phyloP scores from a whole-genome alignment of 805 yeast species.

The Wickerhamomyces strasburgensis region DNA sequence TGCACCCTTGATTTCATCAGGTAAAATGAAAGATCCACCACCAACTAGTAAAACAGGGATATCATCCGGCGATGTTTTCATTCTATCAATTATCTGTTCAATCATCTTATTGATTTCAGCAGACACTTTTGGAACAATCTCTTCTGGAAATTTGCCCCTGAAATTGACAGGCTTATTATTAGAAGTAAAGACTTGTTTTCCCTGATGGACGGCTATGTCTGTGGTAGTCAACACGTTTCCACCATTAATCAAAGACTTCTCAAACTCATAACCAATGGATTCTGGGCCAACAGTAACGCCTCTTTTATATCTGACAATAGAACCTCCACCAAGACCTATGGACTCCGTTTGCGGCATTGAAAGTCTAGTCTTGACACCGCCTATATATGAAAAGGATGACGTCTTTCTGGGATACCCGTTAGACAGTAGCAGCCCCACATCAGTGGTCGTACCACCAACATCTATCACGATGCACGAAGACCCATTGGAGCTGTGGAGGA shows the following conservation, averaged over 20 bases:
- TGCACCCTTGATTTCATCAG: slow-evolving; percentile 35
- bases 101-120: slow-evolving; percentile 5
- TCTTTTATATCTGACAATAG: slow-evolving; percentile 32
- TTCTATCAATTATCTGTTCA: slow-evolving; percentile 38
- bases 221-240: slow-evolving; percentile 38
- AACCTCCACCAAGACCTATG: slow-evolving; percentile 49
- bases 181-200: slow-evolving; percentile 16
- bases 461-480: slow-evolving; percentile 36
- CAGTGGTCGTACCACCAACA: slow-evolving; percentile 49
- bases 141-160: slow-evolving; percentile 18
- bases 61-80: slow-evolving; percentile 39
- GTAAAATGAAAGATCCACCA: slow-evolving; percentile 46
- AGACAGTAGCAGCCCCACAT: slow-evolving; percentile 40
- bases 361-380: slow-evolving; percentile 44
- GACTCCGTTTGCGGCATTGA: slow-evolving; percentile 49
- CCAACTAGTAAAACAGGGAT: slow-evolving; percentile 43
- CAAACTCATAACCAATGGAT: slow-evolving; percentile 40
- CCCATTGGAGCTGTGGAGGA: slow-evolving; percentile 27
- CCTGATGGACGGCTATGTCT: slow-evolving; percentile 29
- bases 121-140: slow-evolving; percentile 15
- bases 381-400: slow-evolving; percentile 38
- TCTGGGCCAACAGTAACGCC: slow-evolving; percentile 41
- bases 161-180: slow-evolving; percentile 27
- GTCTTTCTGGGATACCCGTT: slow-evolving; percentile 45
- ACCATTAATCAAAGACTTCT: slow-evolving; percentile 37